Percentiles rank a stretch among this genome's conserved stretches.
These are phyloP conservation scores for Babesia microti DNA, from an alignment of 169 alveolate genomes.

Conservation along the genomic window DNA sequence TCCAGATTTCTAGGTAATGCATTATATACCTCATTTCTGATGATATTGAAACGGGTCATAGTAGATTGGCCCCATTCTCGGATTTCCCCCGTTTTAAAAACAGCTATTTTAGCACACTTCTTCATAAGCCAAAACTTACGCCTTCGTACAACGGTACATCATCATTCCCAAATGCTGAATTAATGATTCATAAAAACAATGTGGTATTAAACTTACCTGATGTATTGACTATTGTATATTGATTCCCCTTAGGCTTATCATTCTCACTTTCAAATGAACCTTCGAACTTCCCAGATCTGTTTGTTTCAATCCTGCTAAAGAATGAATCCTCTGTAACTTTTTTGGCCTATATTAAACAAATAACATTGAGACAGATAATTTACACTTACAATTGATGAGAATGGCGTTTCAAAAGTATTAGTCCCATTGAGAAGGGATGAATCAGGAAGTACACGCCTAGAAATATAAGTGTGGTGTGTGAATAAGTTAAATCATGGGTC, in stretches of 20 bases:
- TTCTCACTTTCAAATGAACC: slow-evolving; percentile 6
- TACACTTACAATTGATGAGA: too few species aligned
- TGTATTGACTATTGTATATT: background rate
- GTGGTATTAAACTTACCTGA: background rate
- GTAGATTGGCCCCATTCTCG: slow-evolving; percentile 22
- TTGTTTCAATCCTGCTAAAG: background rate
- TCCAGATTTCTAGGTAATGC: slow-evolving; percentile 4
- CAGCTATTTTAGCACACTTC: background rate
- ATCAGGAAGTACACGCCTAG: too few species aligned
- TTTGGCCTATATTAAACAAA: too few species aligned
- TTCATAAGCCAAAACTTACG: slow-evolving; percentile 1
- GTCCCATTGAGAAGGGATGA: too few species aligned
- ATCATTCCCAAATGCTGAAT: slow-evolving; percentile 3
- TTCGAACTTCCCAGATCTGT: background rate
- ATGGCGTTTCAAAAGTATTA: too few species aligned
- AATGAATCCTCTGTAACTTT: too few species aligned
- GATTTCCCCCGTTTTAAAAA: slow-evolving; percentile 11
- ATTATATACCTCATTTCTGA: slow-evolving; percentile 14
- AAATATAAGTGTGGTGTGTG: too few species aligned
- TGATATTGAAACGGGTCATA: slow-evolving; percentile 27
- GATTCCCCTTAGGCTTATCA: background rate
- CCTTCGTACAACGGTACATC: slow-evolving; percentile 9
- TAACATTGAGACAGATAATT: too few species aligned
- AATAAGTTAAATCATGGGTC: too few species aligned
- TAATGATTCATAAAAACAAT: background rate